Percentiles rank a stretch among this genome's conserved stretches.
Evolutionary conservation across 192 early-diverging fungal species (phyloP).

Genomic region (Rhizophagus clarus): DNA sequence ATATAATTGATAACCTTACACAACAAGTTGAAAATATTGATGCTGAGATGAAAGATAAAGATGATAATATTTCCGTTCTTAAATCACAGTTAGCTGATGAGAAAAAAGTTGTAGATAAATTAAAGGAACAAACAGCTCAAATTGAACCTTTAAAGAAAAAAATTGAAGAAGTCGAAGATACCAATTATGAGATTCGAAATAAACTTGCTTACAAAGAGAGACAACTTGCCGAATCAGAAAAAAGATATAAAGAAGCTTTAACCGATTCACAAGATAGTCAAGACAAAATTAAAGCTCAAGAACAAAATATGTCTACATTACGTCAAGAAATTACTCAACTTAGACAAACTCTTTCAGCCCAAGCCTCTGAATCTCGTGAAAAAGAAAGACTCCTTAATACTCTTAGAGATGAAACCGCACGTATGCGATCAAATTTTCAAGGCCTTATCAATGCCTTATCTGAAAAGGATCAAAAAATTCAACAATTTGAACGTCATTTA

Average conservation of each 20-base stretch:
- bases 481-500: constrained; percentile 24
- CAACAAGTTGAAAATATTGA: constrained; percentile 31
- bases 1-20: constrained; percentile 30
- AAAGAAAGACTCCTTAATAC: constrained; percentile 6
- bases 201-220: constrained; percentile 22
- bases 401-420: constrained; percentile 2
- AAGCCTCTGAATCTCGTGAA: constrained; percentile 15
- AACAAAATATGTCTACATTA: not conserved
- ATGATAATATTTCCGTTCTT: constrained; percentile 23
- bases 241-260: constrained; percentile 19
- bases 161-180: constrained; percentile 12
- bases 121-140: constrained; percentile 21
- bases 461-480: constrained; percentile 28
- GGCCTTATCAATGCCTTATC: constrained; percentile 16
- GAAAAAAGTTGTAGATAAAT: not conserved
- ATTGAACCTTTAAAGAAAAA: constrained; percentile 9
- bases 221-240: constrained; percentile 7
- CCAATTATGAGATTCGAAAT: not conserved
- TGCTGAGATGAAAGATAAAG: constrained; percentile 28
- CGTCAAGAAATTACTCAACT: constrained; percentile 27
- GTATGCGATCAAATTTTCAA: constrained; percentile 30
- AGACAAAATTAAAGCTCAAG: constrained; percentile 22
- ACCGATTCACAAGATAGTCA: not conserved
- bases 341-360: constrained; percentile 5
- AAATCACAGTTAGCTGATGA: not conserved